Evolutionary conservation across 108 stramenopile species (phyloP).

Genomic region (Cylindrotheca closterium): DNA sequence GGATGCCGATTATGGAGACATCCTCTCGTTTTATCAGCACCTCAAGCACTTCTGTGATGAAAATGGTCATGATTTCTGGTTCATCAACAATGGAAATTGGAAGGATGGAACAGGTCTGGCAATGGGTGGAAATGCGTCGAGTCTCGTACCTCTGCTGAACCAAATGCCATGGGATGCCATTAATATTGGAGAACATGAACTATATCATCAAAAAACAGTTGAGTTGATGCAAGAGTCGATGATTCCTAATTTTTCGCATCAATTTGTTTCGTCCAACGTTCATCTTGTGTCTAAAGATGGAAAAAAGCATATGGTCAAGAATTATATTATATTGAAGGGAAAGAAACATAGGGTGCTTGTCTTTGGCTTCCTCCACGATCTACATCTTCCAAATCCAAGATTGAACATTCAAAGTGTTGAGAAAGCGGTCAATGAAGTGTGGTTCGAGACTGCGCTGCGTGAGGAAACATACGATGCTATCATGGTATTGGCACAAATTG

Average conservation of each 20-base stretch:
- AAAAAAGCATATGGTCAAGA: conserved; percentile 25
- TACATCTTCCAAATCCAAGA: conserved; percentile 20
- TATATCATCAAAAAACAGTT: conserved; percentile 38
- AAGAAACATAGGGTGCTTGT: conserved; percentile 40
- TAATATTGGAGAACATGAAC: conserved; percentile 78
- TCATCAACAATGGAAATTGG: conserved; percentile 63
- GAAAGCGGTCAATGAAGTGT: conserved; percentile 45
- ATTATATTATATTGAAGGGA: conserved; percentile 56
- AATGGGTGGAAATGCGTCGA: conserved; percentile 22
- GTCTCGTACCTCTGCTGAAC: conserved; percentile 57
- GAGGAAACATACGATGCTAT: conserved; percentile 59
- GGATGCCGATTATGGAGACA: conserved; percentile 70
- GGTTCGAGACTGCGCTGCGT: conserved; percentile 57
- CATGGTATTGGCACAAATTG: conserved; percentile 79
- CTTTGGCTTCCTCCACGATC: conserved; percentile 81
- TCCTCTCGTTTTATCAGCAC: conserved; percentile 61
- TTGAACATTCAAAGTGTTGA: conserved; percentile 47
- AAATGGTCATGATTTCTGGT: conserved; percentile 27
- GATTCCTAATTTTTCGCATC: conserved; percentile 54
- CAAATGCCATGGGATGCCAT: conserved; percentile 78
- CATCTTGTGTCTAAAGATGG: conserved; percentile 4
- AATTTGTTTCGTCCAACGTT: conserved; percentile 65
- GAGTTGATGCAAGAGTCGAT: conserved; percentile 34
- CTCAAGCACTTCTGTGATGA: conserved; percentile 27
- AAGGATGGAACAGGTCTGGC: conserved; percentile 55